Percentiles rank a stretch among this genome's conserved stretches.
These are phyloP conservation scores for Rhypophila decipiens DNA, from an alignment of 495 filamentous ascomycete genomes.

Conservation along the genomic window DNA sequence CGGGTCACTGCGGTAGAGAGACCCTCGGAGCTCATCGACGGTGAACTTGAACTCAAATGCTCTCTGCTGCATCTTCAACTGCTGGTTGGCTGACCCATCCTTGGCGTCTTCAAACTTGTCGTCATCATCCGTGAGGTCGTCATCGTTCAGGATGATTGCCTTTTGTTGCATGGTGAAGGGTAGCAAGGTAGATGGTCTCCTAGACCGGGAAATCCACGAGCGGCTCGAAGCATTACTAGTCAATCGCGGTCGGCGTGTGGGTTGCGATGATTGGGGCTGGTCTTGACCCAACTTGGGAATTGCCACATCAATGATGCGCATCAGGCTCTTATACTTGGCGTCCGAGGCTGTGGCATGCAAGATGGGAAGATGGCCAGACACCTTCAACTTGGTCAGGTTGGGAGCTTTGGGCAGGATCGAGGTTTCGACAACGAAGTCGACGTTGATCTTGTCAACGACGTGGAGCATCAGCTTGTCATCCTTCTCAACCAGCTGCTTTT, in stretches of 20 bases:
- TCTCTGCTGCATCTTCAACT: slow-evolving; percentile 72
- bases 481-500: slow-evolving; percentile 67
- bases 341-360: slow-evolving; percentile 89
- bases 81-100: slow-evolving; percentile 51
- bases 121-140: slow-evolving; percentile 61
- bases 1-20: slow-evolving; percentile 79
- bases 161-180: slow-evolving; percentile 58
- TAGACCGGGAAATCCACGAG: slow-evolving; percentile 19
- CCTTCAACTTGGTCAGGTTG: slow-evolving; percentile 83
- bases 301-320: slow-evolving; percentile 93
- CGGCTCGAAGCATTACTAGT: slow-evolving; percentile 33
- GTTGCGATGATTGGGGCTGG: slow-evolving; percentile 20
- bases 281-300: slow-evolving; percentile 74
- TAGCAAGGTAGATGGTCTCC: slow-evolving; percentile 33
- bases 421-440: slow-evolving; percentile 85
- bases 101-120: slow-evolving; percentile 55
- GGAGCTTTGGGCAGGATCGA: slow-evolving; percentile 92
- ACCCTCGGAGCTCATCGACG: slow-evolving; percentile 86
- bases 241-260: slow-evolving; percentile 52
- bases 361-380: slow-evolving; percentile 87
- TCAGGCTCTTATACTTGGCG: slow-evolving; percentile 89
- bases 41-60: slow-evolving; percentile 95
- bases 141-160: slow-evolving; percentile 71
- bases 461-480: slow-evolving; percentile 71
- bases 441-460: slow-evolving; percentile 92